Conservation (phyloP, 75 land plant genomes). For the Gnetum montanum region DNA sequence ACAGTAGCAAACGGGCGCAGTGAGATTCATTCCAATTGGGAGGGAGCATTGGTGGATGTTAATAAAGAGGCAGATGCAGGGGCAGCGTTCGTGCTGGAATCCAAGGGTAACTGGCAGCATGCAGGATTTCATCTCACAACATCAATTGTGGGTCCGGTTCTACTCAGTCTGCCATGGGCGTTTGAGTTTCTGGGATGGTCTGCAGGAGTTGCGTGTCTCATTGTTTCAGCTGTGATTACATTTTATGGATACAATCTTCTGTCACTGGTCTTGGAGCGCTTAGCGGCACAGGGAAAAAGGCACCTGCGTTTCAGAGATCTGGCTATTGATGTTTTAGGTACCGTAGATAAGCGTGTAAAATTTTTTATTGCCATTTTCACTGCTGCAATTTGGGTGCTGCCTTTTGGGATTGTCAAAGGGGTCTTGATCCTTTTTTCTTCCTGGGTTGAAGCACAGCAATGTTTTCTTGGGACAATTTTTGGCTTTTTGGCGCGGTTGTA, state of each 20-base stretch:
- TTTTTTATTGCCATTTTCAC: not conserved
- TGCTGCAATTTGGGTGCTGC: too few species aligned
- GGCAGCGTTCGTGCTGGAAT: constrained; percentile 56
- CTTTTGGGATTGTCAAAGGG: too few species aligned
- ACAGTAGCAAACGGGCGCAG: too few species aligned
- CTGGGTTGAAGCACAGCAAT: too few species aligned
- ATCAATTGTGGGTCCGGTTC: constrained; percentile 66
- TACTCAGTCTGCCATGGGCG: constrained; percentile 67
- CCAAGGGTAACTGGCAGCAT: constrained; percentile 80
- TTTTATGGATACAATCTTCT: constrained; percentile 67
- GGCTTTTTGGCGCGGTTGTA: too few species aligned
- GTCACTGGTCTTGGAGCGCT: constrained; percentile 56
- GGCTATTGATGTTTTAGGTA: constrained; percentile 57
- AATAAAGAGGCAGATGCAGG: constrained; percentile 33
- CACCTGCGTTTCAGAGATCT: constrained; percentile 63
- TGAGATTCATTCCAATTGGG: too few species aligned
- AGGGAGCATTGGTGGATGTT: too few species aligned
- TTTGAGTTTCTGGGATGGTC: constrained; percentile 62
- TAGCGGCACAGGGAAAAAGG: constrained; percentile 37
- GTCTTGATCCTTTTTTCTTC: too few species aligned
- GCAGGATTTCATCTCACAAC: constrained; percentile 77
- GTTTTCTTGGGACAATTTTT: too few species aligned
- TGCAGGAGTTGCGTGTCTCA: constrained; percentile 31
- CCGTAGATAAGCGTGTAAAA: not conserved
- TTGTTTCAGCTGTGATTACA: constrained; percentile 43